Evolutionary conservation across 495 filamentous ascomycete species (phyloP).

Genomic region (Aspergillus steynii): DNA sequence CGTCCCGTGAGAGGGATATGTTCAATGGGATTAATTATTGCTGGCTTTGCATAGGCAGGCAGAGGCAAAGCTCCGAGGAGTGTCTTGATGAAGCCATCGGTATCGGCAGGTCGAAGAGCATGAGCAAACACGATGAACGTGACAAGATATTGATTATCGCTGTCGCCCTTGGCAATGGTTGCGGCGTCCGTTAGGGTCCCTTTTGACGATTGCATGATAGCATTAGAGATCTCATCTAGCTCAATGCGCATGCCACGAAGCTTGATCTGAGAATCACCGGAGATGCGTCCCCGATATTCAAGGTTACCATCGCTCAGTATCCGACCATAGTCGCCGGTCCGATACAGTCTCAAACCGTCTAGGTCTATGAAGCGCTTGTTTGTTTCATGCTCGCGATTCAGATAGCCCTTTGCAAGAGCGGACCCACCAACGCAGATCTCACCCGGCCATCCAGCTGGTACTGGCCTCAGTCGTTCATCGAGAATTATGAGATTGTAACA

Average conservation of each 20-base stretch:
- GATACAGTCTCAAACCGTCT: neutral
- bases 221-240: slow-evolving; percentile 46
- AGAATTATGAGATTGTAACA: slow-evolving; percentile 52
- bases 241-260: slow-evolving; percentile 55
- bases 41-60: neutral
- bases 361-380: neutral
- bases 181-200: neutral
- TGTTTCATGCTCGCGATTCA: neutral
- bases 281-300: neutral
- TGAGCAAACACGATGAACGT: neutral
- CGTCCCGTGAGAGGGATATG: neutral
- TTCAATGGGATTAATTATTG: neutral
- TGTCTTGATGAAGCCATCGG: neutral
- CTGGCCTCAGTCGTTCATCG: slow-evolving; percentile 36
- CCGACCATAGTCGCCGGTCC: neutral
- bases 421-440: slow-evolving; percentile 48
- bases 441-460: slow-evolving; percentile 46
- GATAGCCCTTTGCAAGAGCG: slow-evolving; percentile 44
- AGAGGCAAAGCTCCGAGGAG: neutral
- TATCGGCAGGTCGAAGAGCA: neutral
- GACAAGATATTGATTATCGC: neutral
- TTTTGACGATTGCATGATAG: neutral
- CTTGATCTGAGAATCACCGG: slow-evolving; percentile 34
- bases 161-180: neutral
- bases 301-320: neutral